Base-by-base conservation (phyloP, 1,284 basidiomycete species). In the Cutaneotrichosporon cyanovorans region DNA sequence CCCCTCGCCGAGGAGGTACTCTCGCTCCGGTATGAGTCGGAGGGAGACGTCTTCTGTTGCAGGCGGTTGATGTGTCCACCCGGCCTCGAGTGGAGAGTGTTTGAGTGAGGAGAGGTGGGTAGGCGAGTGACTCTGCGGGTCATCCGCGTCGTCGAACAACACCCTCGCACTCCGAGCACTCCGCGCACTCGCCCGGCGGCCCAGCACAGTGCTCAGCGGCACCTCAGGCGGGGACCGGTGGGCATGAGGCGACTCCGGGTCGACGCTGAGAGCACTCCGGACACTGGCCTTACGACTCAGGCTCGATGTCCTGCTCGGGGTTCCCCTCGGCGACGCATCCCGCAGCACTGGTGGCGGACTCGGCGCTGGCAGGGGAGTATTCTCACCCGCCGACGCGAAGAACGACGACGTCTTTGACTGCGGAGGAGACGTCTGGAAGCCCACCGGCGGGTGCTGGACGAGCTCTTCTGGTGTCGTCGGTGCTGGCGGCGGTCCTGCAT, bases 1-100 rank as follows among this genome's bases (percentile, higher is more conserved):
- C 0, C 75, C 75, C 42, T 71, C 64, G 22, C 74, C 75, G 16
- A 76, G 62, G 6, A 71, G 57, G 46, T 68, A 70, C 0, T 54
- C 48, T 2, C 62, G 56, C 2, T 58, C 55, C 4, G 66, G 61
- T 12, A 53, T 39, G 4, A 74, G 48, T 4, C 73, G 63, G 7
- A 68, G 48, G 19, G 58, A 44, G 40, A 69, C 53, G 37, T 65
- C 58, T 23, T 64, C 61, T 1, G 60, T 46, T 4, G 47, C 45
- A 3, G 62, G 55, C 2, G 63, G 66, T n/a, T 50, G 44, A 2
- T 64, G 63, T 33, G 49, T 46, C 56, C 66, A 69, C 25, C 7
- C 25, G n/a, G n/a, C n/a, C n/a, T n/a, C n/a, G n/a, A n/a, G n/a
- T n/a, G n/a, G n/a, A n/a, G n/a, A n/a, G n/a, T n/a, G n/a, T n/a